These are phyloP conservation scores for Urochloa ruziziensis DNA, from an alignment of 176 grass and related monocot species.

Conservation along the genomic window DNA sequence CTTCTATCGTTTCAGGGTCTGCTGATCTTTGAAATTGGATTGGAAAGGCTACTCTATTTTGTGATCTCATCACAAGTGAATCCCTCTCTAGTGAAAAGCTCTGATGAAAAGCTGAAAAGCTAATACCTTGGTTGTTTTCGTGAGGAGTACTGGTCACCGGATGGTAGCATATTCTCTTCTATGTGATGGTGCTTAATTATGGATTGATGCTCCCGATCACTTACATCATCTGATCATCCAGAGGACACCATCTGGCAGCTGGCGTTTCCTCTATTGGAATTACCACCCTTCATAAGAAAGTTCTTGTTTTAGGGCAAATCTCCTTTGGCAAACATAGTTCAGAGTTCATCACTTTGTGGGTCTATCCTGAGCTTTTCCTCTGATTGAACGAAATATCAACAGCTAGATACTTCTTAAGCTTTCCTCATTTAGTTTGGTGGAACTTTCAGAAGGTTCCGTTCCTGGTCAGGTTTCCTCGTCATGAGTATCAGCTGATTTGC, in stretches of 20 bases:
- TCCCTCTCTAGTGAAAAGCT: slow-evolving; percentile 14
- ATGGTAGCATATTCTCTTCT: slow-evolving; percentile 31
- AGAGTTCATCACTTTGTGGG: background rate
- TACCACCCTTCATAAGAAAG: slow-evolving; percentile 15
- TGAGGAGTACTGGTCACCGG: background rate
- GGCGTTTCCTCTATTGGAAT: slow-evolving; percentile 20
- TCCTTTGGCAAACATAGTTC: slow-evolving; percentile 52
- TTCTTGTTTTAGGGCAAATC: slow-evolving; percentile 49
- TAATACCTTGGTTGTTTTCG: slow-evolving; percentile 10
- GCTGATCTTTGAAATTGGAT: slow-evolving; percentile 10
- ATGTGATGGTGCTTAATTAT: background rate
- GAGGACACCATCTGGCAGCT: slow-evolving; percentile 1
- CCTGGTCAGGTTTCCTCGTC: background rate
- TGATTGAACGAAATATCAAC: slow-evolving; percentile 8
- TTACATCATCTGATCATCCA: slow-evolving; percentile 18
- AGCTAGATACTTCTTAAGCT: background rate
- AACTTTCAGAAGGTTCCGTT: slow-evolving; percentile 3
- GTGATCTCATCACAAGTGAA: slow-evolving; percentile 7
- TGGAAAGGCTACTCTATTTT: background rate
- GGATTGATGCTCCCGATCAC: background rate
- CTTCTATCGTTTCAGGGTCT: slow-evolving; percentile 39
- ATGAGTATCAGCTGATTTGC: slow-evolving; percentile 35
- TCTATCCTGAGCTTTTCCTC: slow-evolving; percentile 16
- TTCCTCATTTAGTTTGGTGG: slow-evolving; percentile 30
- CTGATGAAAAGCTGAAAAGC: too few relatives aligned